Evolutionary conservation across 1,139 yeast species (phyloP).

Genomic region (Geotrichum phurueaensis): DNA sequence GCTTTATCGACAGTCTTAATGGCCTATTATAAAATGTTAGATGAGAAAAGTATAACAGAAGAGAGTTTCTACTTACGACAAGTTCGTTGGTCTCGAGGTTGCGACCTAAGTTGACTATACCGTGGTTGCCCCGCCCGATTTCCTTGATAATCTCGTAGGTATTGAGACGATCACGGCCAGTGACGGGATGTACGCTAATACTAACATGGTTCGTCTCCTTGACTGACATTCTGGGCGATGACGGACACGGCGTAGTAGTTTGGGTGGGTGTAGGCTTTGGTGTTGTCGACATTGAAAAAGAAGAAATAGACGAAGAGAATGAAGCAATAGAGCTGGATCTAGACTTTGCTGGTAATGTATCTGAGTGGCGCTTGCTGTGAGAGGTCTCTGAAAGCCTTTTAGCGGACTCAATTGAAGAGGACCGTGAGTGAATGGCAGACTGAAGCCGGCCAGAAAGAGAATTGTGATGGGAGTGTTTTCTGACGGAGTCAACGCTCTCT

Average conservation of each 20-base stretch:
- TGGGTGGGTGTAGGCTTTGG: not conserved
- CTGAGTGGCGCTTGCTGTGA: not conserved
- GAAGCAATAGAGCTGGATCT: not conserved
- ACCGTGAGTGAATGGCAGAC: constrained; percentile 7
- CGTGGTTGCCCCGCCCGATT: constrained; percentile 94
- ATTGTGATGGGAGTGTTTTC: not conserved
- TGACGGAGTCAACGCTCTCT: not conserved
- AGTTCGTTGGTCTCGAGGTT: constrained; percentile 65
- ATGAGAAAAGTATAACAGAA: not conserved
- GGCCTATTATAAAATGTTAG: constrained; percentile 39
- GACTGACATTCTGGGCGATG: constrained; percentile 38
- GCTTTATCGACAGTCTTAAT: constrained; percentile 85
- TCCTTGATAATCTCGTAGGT: constrained; percentile 84
- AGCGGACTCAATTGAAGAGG: constrained; percentile 3
- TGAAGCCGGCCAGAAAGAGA: constrained; percentile 8
- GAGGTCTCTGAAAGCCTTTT: not conserved
- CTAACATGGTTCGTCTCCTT: constrained; percentile 80
- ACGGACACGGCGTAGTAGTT: constrained; percentile 1
- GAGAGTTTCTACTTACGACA: constrained; percentile 37
- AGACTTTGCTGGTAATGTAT: not conserved
- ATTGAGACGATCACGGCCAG: constrained; percentile 76
- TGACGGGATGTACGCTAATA: constrained; percentile 83
- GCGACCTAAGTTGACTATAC: constrained; percentile 87
- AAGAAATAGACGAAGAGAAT: not conserved
- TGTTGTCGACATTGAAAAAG: not conserved